phyloP scores from a whole-genome alignment of 78 protist genomes.

The Abeoforma whisleri region DNA sequence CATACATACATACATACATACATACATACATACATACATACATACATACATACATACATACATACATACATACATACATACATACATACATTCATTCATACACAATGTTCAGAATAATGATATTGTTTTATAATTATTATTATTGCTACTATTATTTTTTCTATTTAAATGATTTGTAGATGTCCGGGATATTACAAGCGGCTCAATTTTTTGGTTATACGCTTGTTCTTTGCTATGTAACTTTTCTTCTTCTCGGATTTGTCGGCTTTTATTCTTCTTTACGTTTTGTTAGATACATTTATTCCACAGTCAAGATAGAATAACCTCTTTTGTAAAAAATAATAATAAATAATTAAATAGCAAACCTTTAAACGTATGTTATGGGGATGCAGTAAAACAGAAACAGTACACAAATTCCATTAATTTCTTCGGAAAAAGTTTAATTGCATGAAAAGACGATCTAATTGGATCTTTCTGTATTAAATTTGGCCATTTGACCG shows the following conservation, averaged over 20 bases:
- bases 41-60: not conserved
- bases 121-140: not conserved
- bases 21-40: not conserved
- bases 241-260: constrained; percentile 83
- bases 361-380: too few relatives aligned
- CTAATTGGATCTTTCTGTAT: too few relatives aligned
- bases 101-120: not conserved
- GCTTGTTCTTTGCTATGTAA: constrained; percentile 65
- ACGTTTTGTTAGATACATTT: constrained; percentile 77
- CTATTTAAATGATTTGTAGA: constrained; percentile 63
- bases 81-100: not conserved
- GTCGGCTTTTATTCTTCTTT: constrained; percentile 81
- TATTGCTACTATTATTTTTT: constrained; percentile 41
- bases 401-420: too few relatives aligned
- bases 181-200: constrained; percentile 86
- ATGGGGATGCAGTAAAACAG: too few relatives aligned
- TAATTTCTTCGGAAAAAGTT: too few relatives aligned
- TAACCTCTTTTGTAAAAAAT: too few relatives aligned
- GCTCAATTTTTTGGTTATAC: constrained; percentile 88
- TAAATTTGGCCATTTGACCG: too few relatives aligned
- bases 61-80: not conserved
- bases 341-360: too few relatives aligned
- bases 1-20: not conserved
- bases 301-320: constrained; percentile 66
- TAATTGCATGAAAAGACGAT: too few relatives aligned